These are phyloP conservation scores for Didymella pomorum DNA, from an alignment of 2,329 filamentous ascomycete species.

Conservation along the genomic window DNA sequence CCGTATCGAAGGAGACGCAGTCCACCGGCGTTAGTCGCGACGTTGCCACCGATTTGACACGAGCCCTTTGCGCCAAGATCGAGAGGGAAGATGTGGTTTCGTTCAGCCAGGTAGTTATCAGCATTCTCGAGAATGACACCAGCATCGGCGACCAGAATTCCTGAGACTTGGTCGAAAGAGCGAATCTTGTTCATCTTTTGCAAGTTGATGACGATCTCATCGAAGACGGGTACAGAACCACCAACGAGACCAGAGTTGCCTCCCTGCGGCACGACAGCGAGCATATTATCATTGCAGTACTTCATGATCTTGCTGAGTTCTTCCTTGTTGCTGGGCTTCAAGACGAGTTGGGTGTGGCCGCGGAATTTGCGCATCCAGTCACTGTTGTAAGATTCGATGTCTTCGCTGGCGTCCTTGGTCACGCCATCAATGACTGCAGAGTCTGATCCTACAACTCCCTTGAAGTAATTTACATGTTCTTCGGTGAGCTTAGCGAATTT, in stretches of 20 bases:
- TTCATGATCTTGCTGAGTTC: slow-evolving; percentile 90
- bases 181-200: slow-evolving; percentile 89
- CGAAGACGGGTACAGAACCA: slow-evolving; percentile 94
- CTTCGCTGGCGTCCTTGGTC: slow-evolving; percentile 74
- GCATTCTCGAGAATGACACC: slow-evolving; percentile 90
- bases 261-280: slow-evolving; percentile 95
- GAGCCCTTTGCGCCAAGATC: slow-evolving; percentile 98
- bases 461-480: slow-evolving; percentile 85
- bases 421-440: slow-evolving; percentile 87
- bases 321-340: slow-evolving; percentile 84
- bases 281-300: slow-evolving; percentile 92
- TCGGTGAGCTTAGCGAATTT: slow-evolving; percentile 76
- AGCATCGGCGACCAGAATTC: slow-evolving; percentile 87
- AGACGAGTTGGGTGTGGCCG: slow-evolving; percentile 84
- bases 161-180: slow-evolving; percentile 92
- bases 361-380: slow-evolving; percentile 99
- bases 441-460: slow-evolving; percentile 77
- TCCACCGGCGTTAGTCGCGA: slow-evolving; percentile 94
- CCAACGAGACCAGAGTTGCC: slow-evolving; percentile 97
- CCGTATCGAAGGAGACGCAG: slow-evolving; percentile 90
- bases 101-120: slow-evolving; percentile 84
- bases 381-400: slow-evolving; percentile 90
- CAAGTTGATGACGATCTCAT: slow-evolving; percentile 95
- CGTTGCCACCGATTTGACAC: slow-evolving; percentile 94
- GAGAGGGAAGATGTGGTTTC: slow-evolving; percentile 88